phyloP scores from a whole-genome alignment of 2,329 filamentous ascomycete species.

The Stemphylium vesicarium region DNA sequence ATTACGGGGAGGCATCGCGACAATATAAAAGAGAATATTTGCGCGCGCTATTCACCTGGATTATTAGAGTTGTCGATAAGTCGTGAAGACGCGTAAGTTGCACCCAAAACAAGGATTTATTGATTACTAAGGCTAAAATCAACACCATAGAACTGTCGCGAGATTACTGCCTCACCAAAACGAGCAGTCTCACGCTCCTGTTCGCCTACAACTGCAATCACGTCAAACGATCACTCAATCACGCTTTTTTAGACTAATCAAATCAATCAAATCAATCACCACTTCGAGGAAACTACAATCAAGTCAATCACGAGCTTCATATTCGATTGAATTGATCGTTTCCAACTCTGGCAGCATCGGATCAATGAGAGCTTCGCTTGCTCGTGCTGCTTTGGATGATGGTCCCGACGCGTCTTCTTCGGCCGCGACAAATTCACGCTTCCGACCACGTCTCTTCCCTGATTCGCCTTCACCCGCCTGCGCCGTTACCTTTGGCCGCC shows the following conservation, averaged over 20 bases:
- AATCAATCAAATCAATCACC: not conserved
- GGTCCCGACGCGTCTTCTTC: not conserved
- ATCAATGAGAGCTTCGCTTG: conserved; percentile 6
- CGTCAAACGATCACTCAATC: not conserved
- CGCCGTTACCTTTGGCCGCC: conserved; percentile 1
- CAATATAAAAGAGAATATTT: no score
- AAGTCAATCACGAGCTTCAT: not conserved
- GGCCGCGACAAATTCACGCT: conserved; percentile 1
- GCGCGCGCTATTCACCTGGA: no score
- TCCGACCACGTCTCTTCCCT: conserved; percentile 7
- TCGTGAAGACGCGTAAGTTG: no score
- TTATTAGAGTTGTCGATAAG: no score
- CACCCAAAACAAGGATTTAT: no score
- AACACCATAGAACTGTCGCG: not conserved
- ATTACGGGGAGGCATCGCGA: no score
- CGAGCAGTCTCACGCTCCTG: not conserved
- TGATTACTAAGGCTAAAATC: no score
- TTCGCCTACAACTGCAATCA: not conserved
- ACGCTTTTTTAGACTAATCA: not conserved
- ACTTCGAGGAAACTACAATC: not conserved
- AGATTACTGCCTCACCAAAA: not conserved
- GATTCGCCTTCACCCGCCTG: not conserved
- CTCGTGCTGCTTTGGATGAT: conserved; percentile 5
- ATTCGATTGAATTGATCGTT: not conserved
- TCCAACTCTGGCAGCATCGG: not conserved